These are phyloP conservation scores for Penicillium palitans DNA, from an alignment of 2,329 filamentous ascomycete species.

Conservation along the genomic window DNA sequence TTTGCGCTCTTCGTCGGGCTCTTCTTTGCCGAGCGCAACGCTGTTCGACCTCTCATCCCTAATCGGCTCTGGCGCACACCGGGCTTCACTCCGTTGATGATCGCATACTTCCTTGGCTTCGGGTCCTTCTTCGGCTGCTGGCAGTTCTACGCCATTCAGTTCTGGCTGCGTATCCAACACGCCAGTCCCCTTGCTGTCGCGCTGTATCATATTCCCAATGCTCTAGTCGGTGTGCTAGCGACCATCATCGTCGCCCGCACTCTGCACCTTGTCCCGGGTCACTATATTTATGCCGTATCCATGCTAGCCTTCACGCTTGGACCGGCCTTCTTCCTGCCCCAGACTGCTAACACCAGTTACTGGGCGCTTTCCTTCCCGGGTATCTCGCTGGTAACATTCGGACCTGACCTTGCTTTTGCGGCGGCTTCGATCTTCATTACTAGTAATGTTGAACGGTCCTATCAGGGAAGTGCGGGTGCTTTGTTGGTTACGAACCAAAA, in stretches of 20 bases:
- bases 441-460: slow-evolving; percentile 47
- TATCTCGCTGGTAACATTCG: slow-evolving; percentile 49
- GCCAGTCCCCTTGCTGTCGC: slow-evolving; percentile 44
- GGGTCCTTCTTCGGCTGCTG: slow-evolving; percentile 48
- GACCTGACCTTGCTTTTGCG: slow-evolving; percentile 50
- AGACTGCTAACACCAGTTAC: slow-evolving; percentile 45
- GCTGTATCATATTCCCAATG: slow-evolving; percentile 50
- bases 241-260: slow-evolving; percentile 50
- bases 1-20: slow-evolving; percentile 49
- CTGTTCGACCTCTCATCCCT: slow-evolving; percentile 49
- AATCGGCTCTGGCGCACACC: slow-evolving; percentile 46
- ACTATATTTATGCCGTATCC: slow-evolving; percentile 49
- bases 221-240: slow-evolving; percentile 47
- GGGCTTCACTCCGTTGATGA: slow-evolving; percentile 47
- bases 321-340: slow-evolving; percentile 44
- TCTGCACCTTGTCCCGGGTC: slow-evolving; percentile 48
- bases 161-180: slow-evolving; percentile 43
- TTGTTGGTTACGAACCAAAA: slow-evolving; percentile 52
- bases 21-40: slow-evolving; percentile 48
- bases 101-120: slow-evolving; percentile 48
- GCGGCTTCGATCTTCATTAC: slow-evolving; percentile 54
- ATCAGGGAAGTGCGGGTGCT: slow-evolving; percentile 50
- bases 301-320: slow-evolving; percentile 46
- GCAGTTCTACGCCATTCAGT: slow-evolving; percentile 44
- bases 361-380: slow-evolving; percentile 50